These are phyloP conservation scores for Neofusicoccum umdonicola DNA, from an alignment of 2,329 filamentous ascomycete species.

Conservation along the genomic window DNA sequence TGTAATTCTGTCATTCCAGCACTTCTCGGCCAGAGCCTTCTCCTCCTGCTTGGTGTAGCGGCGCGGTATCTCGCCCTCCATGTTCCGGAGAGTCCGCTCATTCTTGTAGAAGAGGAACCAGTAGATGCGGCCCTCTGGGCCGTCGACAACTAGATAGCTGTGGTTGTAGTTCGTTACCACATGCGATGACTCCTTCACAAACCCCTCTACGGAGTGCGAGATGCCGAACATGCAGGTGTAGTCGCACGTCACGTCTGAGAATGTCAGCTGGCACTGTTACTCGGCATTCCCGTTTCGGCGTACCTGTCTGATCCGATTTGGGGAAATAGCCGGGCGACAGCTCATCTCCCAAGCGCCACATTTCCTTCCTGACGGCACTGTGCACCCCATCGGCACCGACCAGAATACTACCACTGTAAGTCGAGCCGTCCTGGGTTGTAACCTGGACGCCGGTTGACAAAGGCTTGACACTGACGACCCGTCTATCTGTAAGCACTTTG, in stretches of 20 bases:
- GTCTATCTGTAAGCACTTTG: not conserved
- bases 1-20: constrained; percentile 28
- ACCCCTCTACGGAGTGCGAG: not conserved
- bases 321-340: constrained; percentile 2
- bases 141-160: too few relatives aligned
- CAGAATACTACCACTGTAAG: constrained; percentile 3
- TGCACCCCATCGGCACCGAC: constrained; percentile 17
- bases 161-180: too few relatives aligned
- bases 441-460: not conserved
- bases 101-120: too few relatives aligned
- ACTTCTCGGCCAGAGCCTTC: constrained; percentile 25
- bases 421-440: not conserved
- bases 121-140: too few relatives aligned
- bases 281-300: not conserved
- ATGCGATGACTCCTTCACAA: too few relatives aligned
- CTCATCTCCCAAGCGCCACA: constrained; percentile 19
- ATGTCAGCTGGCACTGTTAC: not conserved
- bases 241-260: not conserved
- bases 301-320: not conserved
- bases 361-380: constrained; percentile 1
- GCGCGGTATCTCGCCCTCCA: too few relatives aligned
- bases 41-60: constrained; percentile 29
- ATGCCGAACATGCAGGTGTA: constrained; percentile 15
- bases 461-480: not conserved
- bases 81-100: too few relatives aligned